Base-by-base conservation (phyloP, 1,139 yeast genomes). In the Kazachstania sp. region DNA sequence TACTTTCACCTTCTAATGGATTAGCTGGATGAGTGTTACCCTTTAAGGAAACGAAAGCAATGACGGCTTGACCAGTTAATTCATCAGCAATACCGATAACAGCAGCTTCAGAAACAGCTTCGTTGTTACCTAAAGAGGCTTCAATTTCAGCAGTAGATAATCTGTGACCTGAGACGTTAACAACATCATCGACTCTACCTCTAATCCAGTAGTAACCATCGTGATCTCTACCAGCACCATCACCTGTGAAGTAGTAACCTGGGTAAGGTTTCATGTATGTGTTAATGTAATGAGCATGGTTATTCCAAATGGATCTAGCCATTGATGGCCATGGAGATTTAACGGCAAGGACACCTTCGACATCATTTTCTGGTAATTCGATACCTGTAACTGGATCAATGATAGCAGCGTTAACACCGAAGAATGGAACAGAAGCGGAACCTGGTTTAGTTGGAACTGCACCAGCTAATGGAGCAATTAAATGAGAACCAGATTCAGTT, bases 131-230 rank as follows among this genome's bases (percentile, higher is more conserved):
- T 58, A 92, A 74, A 37, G 95, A 94, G 36, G 97, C 86, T 73
- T 92, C 98, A 61, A 92, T 92, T 71, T 92, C 98, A 44, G 97
- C 90, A 45, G 98, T 92, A 20, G 97, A 88, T 61, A 92, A 77
- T 71, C 98, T 84, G 71, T 92, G 98, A 57, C 98, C 98, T 49
- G 95, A 84, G 45, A 92, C 97, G 66, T 92, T 92, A 59, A 92
- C 97, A 54, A 92, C 97, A 63, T 92, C 98, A 69, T 92, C 98
- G 57, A 92, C 97, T 73, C 98, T 86, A 60, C 98, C 97, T 69
- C 95, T 80, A 63, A 92, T 90, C 96, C 97, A 92, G 74, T 88
- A 87, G 77, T 83, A 92, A 46, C 97, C 97, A 64, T 92, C 97
- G 61, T 83, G 82, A 68, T 92, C 98, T 70, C 97, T 82, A 49